A percentile compares a stretch with the other conserved stretches of the same genome.
phyloP scores from a whole-genome alignment of 2,329 filamentous ascomycete genomes.

The Fonsecaea nubica region DNA sequence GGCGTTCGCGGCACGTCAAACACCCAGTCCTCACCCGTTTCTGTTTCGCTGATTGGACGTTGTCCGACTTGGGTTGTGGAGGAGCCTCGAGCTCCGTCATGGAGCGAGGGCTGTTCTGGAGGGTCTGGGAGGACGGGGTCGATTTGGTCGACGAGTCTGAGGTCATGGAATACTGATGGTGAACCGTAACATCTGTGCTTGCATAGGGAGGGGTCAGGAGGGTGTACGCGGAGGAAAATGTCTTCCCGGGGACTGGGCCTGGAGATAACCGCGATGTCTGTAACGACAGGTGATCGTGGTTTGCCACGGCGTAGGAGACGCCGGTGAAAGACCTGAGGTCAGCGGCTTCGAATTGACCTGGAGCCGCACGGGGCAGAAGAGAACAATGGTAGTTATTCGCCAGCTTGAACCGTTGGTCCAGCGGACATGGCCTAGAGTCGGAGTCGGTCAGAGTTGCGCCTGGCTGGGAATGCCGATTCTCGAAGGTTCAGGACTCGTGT shows the following conservation, averaged over 20 bases:
- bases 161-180: conserved; percentile 32
- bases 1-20: conserved; percentile 84
- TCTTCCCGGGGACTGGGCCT: conserved; percentile 21
- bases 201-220: conserved; percentile 36
- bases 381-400: conserved; percentile 27
- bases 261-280: conserved; percentile 21
- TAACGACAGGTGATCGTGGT: conserved; percentile 9
- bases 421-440: conserved; percentile 16
- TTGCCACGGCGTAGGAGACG: conserved; percentile 12
- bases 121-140: conserved; percentile 35
- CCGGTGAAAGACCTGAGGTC: conserved; percentile 1
- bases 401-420: conserved; percentile 33
- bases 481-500: background rate
- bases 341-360: conserved; percentile 6
- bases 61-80: conserved; percentile 27
- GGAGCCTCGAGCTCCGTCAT: conserved; percentile 35
- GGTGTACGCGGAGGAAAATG: conserved; percentile 7
- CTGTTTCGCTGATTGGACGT: conserved; percentile 61
- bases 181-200: conserved; percentile 32
- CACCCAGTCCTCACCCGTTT: conserved; percentile 89
- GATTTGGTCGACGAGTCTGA: conserved; percentile 36
- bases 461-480: background rate
- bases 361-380: conserved; percentile 25
- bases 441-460: background rate
- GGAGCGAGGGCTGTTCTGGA: conserved; percentile 36